Evolutionary conservation across 352 stramenopile genomes (phyloP).

Genomic region (Pythium dissotocum): DNA sequence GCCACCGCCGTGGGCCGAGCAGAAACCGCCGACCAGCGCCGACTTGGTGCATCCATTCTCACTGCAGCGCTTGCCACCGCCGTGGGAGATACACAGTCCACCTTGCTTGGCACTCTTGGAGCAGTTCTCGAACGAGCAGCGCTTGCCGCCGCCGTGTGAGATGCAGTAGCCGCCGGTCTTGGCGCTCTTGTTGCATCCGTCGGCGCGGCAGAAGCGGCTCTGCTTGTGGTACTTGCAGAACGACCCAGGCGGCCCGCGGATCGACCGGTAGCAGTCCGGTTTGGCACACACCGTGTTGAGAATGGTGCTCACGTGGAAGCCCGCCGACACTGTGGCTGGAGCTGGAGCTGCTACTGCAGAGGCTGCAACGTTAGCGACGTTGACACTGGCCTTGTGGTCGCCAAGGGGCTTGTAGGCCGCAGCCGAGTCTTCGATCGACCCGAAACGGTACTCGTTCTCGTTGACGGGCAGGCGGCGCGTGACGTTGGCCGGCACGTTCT

Average conservation of each 20-base stretch:
- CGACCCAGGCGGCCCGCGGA: slow-evolving; percentile 57
- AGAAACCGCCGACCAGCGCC: slow-evolving; percentile 79
- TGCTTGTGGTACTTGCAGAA: slow-evolving; percentile 89
- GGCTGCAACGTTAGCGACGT: slow-evolving; percentile 6
- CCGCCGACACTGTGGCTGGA: slow-evolving; percentile 28
- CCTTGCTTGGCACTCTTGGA: slow-evolving; percentile 85
- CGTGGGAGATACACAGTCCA: slow-evolving; percentile 80
- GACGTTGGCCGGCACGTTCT: slow-evolving; percentile 36
- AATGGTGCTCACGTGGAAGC: slow-evolving; percentile 63
- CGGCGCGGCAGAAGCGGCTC: slow-evolving; percentile 70
- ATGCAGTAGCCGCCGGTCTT: slow-evolving; percentile 74
- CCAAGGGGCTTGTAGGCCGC: slow-evolving; percentile 1
- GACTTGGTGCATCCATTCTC: slow-evolving; percentile 78
- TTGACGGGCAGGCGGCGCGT: slow-evolving; percentile 12
- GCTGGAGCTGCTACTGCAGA: neutral
- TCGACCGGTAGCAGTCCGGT: slow-evolving; percentile 75
- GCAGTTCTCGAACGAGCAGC: slow-evolving; percentile 67
- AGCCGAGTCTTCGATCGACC: slow-evolving; percentile 36
- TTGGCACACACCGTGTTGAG: slow-evolving; percentile 84
- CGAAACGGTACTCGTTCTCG: slow-evolving; percentile 3
- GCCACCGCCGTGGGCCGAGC: slow-evolving; percentile 78
- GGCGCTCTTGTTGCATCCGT: slow-evolving; percentile 67
- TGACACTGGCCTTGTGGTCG: neutral
- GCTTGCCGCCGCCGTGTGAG: slow-evolving; percentile 57
- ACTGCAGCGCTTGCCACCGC: slow-evolving; percentile 79